Conservation (phyloP, 2,329 filamentous ascomycete species). For the Trichoderma oligosporum region DNA sequence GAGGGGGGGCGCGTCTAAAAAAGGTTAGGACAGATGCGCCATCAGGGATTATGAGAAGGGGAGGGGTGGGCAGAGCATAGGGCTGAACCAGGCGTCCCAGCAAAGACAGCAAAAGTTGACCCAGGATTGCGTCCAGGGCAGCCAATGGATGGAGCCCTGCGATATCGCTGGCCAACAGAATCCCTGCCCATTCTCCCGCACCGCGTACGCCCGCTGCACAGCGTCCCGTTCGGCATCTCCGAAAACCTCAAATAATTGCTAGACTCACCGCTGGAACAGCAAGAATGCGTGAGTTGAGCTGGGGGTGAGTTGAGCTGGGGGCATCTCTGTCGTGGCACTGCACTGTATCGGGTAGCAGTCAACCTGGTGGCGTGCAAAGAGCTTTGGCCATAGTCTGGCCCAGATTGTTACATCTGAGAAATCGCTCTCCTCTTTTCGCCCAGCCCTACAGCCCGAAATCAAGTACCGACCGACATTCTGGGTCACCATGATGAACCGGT, state of each 20-base stretch:
- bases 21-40: conserved; percentile 8
- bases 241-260: conserved; percentile 18
- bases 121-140: conserved; percentile 18
- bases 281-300: conserved; percentile 1
- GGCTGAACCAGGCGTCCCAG: conserved; percentile 17
- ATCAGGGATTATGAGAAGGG: not conserved
- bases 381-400: conserved; percentile 3
- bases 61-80: conserved; percentile 11
- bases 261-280: conserved; percentile 20
- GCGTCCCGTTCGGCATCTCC: conserved; percentile 21
- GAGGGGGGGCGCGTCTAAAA: conserved; percentile 5
- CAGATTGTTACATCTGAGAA: conserved; percentile 7
- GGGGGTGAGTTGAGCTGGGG: not conserved
- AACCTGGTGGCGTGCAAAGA: not conserved
- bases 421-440: conserved; percentile 3
- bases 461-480: conserved; percentile 16
- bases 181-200: conserved; percentile 16
- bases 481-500: conserved; percentile 16
- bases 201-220: conserved; percentile 19
- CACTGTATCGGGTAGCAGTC: conserved; percentile 11
- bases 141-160: conserved; percentile 14
- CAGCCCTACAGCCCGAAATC: conserved; percentile 18
- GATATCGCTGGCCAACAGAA: conserved; percentile 5
- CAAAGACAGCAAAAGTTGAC: conserved; percentile 2
- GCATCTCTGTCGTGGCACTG: conserved; percentile 15